These are phyloP conservation scores for Penicillium verrucosum DNA, from an alignment of 2,329 filamentous ascomycete genomes.

Conservation along the genomic window DNA sequence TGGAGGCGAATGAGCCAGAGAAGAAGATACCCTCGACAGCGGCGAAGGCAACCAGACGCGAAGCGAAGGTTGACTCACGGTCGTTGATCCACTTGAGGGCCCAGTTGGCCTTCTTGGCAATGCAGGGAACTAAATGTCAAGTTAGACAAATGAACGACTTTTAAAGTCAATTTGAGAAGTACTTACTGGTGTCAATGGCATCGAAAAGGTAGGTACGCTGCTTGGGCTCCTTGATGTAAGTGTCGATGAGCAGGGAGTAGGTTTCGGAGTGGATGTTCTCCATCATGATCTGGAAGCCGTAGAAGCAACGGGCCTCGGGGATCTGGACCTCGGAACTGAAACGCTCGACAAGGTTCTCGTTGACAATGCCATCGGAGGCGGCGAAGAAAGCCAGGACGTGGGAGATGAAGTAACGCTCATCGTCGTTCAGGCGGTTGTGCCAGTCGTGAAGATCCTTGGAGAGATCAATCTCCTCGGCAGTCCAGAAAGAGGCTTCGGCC, in stretches of 20 bases:
- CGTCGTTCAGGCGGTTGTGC: conserved; percentile 95
- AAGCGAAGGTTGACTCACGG: conserved; percentile 88
- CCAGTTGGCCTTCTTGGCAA: conserved; percentile 98
- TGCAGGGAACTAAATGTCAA: conserved; percentile 70
- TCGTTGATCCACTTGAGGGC: conserved; percentile 93
- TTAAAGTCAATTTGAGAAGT: neutral
- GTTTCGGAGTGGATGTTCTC: conserved; percentile 99
- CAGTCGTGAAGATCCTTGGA: conserved; percentile 99
- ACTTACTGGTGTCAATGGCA: conserved; percentile 92
- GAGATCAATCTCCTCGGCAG: conserved; percentile 97
- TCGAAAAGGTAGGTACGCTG: conserved; percentile 96
- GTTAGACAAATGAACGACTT: conserved; percentile 26
- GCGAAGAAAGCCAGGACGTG: conserved; percentile 99
- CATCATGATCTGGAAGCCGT: conserved; percentile 99
- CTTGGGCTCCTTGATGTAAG: conserved; percentile 96
- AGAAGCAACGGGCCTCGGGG: conserved; percentile 98
- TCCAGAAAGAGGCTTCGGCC: conserved; percentile 99
- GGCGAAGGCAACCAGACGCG: conserved; percentile 93
- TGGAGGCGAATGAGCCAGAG: conserved; percentile 95
- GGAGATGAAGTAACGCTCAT: conserved; percentile 97
- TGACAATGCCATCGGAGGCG: conserved; percentile 97
- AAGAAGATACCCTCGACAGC: conserved; percentile 99
- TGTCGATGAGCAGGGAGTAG: conserved; percentile 98
- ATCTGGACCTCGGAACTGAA: conserved; percentile 97
- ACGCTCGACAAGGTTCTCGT: conserved; percentile 97